phyloP scores from a whole-genome alignment of 805 yeast genomes.

The Monosporozyma siamensis region DNA sequence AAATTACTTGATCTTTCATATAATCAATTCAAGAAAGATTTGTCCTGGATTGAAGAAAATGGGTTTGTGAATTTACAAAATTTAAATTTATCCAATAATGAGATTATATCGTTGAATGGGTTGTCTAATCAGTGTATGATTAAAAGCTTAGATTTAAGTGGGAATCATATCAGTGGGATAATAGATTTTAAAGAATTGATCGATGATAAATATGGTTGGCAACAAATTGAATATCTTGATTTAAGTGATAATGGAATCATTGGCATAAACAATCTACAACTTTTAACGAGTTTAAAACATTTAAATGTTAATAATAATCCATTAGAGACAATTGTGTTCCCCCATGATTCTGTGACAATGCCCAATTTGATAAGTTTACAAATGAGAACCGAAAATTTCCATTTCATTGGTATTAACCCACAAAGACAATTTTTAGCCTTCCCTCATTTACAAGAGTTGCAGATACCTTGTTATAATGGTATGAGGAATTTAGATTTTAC shows the following conservation, averaged over 20 bases:
- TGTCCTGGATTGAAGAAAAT: not conserved
- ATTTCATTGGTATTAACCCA: not conserved
- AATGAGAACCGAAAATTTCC: not conserved
- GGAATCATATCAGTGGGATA: constrained; percentile 20
- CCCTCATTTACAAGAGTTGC: not conserved
- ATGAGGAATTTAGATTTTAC: not conserved
- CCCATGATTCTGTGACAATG: not conserved
- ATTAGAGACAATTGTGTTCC: constrained; percentile 7
- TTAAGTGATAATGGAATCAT: too few relatives aligned
- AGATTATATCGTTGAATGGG: constrained; percentile 8
- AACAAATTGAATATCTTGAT: too few relatives aligned
- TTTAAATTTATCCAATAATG: constrained; percentile 15
- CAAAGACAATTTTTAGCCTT: not conserved
- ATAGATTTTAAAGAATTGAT: too few relatives aligned
- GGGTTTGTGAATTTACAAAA: constrained; percentile 16
- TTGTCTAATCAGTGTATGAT: constrained; percentile 16
- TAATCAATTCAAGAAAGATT: not conserved
- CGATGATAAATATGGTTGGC: too few relatives aligned
- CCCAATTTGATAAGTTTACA: not conserved
- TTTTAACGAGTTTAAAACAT: constrained; percentile 12
- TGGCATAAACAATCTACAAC: constrained; percentile 18
- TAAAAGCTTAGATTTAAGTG: constrained; percentile 17
- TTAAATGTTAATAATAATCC: constrained; percentile 22
- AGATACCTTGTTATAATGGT: not conserved
- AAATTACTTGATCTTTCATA: not conserved